Conservation (phyloP, 2,329 filamentous ascomycete species). For the Fusarium sarcochroum region DNA sequence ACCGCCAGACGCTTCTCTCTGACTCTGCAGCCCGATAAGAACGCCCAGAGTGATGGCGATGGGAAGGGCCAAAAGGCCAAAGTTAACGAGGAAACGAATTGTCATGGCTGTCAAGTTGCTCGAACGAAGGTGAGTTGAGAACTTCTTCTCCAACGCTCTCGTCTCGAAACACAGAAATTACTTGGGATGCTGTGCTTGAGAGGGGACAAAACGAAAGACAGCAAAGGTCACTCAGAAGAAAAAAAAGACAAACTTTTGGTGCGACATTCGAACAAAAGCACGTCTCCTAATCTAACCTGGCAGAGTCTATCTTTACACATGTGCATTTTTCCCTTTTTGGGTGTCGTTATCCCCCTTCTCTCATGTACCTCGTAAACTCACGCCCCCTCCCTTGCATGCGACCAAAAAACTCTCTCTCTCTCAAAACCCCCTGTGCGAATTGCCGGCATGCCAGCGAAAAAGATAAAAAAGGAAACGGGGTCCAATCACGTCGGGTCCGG, state of each 20-base stretch:
- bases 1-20: constrained; percentile 59
- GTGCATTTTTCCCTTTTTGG: constrained; percentile 6
- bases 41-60: constrained; percentile 65
- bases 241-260: constrained; percentile 28
- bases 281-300: background rate
- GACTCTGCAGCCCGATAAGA: constrained; percentile 63
- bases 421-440: background rate
- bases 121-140: constrained; percentile 3
- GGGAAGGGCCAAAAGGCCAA: constrained; percentile 63
- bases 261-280: background rate
- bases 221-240: background rate
- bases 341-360: background rate
- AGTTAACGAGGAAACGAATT: constrained; percentile 63
- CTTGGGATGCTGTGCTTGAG: background rate
- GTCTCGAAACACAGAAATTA: background rate
- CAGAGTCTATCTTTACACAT: constrained; percentile 24
- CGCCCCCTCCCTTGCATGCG: constrained; percentile 23
- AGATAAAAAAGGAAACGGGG: constrained; percentile 18
- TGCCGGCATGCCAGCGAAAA: constrained; percentile 29
- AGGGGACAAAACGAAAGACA: background rate
- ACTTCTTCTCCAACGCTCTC: background rate
- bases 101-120: constrained; percentile 50
- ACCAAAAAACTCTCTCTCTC: background rate
- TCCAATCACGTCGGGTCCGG: constrained; percentile 29
- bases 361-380: background rate